These are phyloP conservation scores for Colletotrichum sp. DNA, from an alignment of 2,329 filamentous ascomycete species.

Conservation along the genomic window DNA sequence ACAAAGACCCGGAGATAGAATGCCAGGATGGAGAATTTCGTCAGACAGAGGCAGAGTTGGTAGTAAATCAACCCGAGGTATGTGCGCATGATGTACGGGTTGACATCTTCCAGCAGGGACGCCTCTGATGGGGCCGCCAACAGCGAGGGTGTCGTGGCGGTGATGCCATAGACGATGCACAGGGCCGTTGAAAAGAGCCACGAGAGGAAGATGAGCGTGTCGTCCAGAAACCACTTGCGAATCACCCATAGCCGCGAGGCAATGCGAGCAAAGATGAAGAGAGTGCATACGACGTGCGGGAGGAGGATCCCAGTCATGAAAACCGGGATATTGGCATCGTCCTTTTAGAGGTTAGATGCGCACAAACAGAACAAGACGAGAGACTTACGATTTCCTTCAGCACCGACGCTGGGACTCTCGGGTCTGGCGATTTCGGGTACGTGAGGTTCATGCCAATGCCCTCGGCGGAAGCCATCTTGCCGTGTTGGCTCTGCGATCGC, in stretches of 20 bases:
- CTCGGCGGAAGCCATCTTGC: not conserved
- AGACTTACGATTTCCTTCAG: constrained; percentile 2
- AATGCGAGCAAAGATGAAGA: constrained; percentile 30
- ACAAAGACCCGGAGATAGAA: constrained; percentile 44
- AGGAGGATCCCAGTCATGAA: constrained; percentile 34
- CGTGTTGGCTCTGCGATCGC: not conserved
- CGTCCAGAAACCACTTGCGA: constrained; percentile 37
- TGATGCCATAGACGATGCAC: constrained; percentile 34
- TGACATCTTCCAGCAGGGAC: constrained; percentile 6
- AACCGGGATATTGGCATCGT: constrained; percentile 24
- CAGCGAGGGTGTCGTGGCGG: constrained; percentile 26
- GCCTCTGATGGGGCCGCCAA: constrained; percentile 11
- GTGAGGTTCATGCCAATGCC: not conserved
- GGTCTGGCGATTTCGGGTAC: not conserved
- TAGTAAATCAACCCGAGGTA: constrained; percentile 41
- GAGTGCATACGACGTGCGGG: constrained; percentile 35
- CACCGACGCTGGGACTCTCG: not conserved
- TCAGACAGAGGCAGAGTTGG: constrained; percentile 40
- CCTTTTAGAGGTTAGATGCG: not conserved
- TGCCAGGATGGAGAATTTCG: constrained; percentile 42
- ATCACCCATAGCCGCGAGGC: constrained; percentile 32
- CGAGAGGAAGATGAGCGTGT: constrained; percentile 34
- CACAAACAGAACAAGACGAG: not conserved
- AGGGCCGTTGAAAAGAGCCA: constrained; percentile 36
- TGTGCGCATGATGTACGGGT: constrained; percentile 32